Evolutionary conservation across 805 yeast genomes (phyloP).

Genomic region (Suhomyces faveliae): DNA sequence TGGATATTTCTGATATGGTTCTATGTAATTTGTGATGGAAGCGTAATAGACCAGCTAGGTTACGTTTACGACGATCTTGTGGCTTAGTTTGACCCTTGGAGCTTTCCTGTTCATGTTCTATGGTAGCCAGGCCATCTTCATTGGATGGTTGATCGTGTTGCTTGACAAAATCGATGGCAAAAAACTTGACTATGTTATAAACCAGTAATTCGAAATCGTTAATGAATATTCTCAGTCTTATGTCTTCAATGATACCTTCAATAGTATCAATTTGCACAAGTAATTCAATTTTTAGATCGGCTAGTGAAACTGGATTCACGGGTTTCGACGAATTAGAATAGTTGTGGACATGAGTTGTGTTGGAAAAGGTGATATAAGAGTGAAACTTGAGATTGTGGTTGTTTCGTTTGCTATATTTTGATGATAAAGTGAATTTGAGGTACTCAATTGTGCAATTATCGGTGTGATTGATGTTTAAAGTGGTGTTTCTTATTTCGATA

Average conservation of each 20-base stretch:
- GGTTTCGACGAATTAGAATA: not conserved
- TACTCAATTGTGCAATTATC: slow-evolving; percentile 17
- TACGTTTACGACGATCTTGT: too few relatives aligned
- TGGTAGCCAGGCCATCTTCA: too few relatives aligned
- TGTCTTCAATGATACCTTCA: slow-evolving; percentile 18
- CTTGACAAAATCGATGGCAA: slow-evolving; percentile 9
- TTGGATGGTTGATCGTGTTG: not conserved
- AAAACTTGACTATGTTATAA: slow-evolving; percentile 20
- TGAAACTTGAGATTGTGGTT: slow-evolving; percentile 18
- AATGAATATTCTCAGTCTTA: slow-evolving; percentile 18
- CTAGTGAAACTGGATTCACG: slow-evolving; percentile 7
- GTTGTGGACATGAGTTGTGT: slow-evolving; percentile 8
- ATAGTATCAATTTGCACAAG: slow-evolving; percentile 15
- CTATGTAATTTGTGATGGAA: slow-evolving; percentile 21
- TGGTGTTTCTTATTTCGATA: slow-evolving; percentile 20
- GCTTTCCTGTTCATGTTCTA: not conserved
- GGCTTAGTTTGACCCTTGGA: too few relatives aligned
- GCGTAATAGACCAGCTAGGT: slow-evolving; percentile 3
- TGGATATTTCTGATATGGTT: slow-evolving; percentile 22
- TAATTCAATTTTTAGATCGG: slow-evolving; percentile 14
- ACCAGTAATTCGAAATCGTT: slow-evolving; percentile 23
- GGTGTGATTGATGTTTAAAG: not conserved
- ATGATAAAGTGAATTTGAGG: slow-evolving; percentile 17
- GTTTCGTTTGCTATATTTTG: slow-evolving; percentile 20
- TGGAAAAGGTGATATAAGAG: slow-evolving; percentile 11